Base-by-base conservation (phyloP, 768 basidiomycete genomes). In the Tylopilus cervinicoccineus region DNA sequence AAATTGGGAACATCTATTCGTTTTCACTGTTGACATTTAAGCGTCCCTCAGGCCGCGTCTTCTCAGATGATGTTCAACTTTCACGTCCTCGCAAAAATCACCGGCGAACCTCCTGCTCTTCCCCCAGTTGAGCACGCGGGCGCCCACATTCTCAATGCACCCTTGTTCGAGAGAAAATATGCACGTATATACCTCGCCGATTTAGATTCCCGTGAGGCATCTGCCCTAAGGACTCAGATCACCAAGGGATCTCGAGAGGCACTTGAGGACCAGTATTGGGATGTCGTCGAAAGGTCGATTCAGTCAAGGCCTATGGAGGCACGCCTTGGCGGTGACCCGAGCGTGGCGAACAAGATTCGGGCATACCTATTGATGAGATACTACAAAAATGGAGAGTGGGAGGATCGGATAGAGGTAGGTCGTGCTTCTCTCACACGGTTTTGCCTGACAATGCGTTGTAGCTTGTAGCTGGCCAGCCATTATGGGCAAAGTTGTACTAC, bases 401-500 rank as follows among this genome's bases (percentile, higher is more conserved):
- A 88, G 42, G 88, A 88, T 48, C 76, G 84, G 45, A 83, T 96
- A 50, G 93, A 97, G 78, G 92, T 91, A 26, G 6, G 78, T 63
- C 9, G 20, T 14, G n/a, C 40, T 16, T 28, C 19, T 28, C 38
- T 17, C 37, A 24, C 26, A 17, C 1, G 16, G 26, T 24, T 10
- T 22, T 10, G 12, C 33, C 36, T 55, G 8, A 61, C 29, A 13
- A 56, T 27, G 23, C 13, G 19, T 54, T n/a, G 20, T 48, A 94
- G 88, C 71, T 93, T 50, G 81, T 95, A 20, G 84, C 87, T 47
- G 88, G 88, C 10, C 86, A 88, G 58, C 91, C 93, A 2, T 57
- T 98, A 12, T 99, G 93, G 93, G 95, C 94, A 10, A 85, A 90
- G 48, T 63, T 94, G n/a, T 97, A 90, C 69, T 94, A 87, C 70